Percentiles rank a stretch among this genome's conserved stretches.
Evolutionary conservation across 352 stramenopile genomes (phyloP).

Genomic region (Pythium rishiriense): DNA sequence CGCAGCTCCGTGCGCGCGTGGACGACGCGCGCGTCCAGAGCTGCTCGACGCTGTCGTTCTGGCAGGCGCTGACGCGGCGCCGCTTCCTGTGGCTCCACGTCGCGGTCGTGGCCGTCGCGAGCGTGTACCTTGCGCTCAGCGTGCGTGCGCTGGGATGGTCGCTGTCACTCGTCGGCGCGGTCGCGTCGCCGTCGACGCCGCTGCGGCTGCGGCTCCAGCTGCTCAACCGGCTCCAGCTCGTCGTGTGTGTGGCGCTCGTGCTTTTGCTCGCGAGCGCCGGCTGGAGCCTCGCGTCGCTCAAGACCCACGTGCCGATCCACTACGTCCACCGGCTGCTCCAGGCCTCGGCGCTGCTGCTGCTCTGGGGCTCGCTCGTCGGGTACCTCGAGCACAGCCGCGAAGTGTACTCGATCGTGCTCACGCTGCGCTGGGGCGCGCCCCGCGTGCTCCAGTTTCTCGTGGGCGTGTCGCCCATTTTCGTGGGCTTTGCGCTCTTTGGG

Average conservation of each 20-base stretch:
- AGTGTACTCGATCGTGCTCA: constrained; percentile 91
- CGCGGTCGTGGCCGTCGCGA: constrained; percentile 42
- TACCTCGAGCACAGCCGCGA: constrained; percentile 88
- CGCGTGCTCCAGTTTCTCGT: constrained; percentile 87
- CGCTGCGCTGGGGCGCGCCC: constrained; percentile 75
- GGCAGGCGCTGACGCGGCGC: constrained; percentile 44
- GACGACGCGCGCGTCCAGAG: constrained; percentile 61
- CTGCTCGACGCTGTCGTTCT: constrained; percentile 50
- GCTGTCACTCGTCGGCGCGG: constrained; percentile 26
- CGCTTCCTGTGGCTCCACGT: constrained; percentile 82
- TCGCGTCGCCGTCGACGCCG: constrained; percentile 33
- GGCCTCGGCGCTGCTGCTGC: constrained; percentile 62
- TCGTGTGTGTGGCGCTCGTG: constrained; percentile 50
- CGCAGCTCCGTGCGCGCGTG: constrained; percentile 52
- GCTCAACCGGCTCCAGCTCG: constrained; percentile 70
- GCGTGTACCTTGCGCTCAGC: constrained; percentile 70
- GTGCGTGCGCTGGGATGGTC: constrained; percentile 55
- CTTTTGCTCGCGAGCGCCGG: constrained; percentile 60
- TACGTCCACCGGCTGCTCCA: constrained; percentile 78
- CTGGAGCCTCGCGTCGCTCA: constrained; percentile 73
- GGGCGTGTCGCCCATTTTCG: constrained; percentile 86
- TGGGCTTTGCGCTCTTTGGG: constrained; percentile 88
- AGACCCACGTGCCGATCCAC: constrained; percentile 72
- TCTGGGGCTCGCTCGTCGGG: constrained; percentile 84
- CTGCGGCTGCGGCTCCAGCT: constrained; percentile 59